These are phyloP conservation scores for Cladophialophora exuberans DNA, from an alignment of 2,329 filamentous ascomycete genomes.

Conservation along the genomic window DNA sequence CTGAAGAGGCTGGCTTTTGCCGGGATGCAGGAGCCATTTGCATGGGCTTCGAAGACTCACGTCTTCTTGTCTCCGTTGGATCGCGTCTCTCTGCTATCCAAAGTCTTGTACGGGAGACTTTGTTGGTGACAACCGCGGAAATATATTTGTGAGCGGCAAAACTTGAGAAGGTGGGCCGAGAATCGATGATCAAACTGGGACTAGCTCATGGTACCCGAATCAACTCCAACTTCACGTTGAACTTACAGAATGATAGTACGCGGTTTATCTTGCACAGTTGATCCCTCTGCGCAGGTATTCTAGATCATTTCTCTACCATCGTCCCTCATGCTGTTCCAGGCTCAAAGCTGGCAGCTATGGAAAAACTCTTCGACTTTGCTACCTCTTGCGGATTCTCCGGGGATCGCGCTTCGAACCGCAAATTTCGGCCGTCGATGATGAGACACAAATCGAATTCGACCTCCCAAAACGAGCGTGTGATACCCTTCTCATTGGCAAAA, in stretches of 20 bases:
- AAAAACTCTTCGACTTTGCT: background rate
- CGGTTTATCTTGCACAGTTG: too few relatives aligned
- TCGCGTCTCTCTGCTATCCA: background rate
- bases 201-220: too few relatives aligned
- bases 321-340: slow-evolving; percentile 10
- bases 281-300: too few relatives aligned
- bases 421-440: slow-evolving; percentile 34
- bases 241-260: too few relatives aligned
- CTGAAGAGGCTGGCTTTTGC: background rate
- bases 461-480: slow-evolving; percentile 13
- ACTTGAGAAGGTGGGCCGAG: background rate
- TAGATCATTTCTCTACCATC: too few relatives aligned
- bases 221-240: too few relatives aligned
- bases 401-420: slow-evolving; percentile 34
- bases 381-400: background rate
- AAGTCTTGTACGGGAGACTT: background rate
- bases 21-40: background rate
- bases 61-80: too few relatives aligned
- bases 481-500: slow-evolving; percentile 14
- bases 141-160: background rate
- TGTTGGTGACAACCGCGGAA: background rate
- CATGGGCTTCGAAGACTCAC: too few relatives aligned
- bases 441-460: slow-evolving; percentile 35
- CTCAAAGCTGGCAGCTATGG: slow-evolving; percentile 12
- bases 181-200: too few relatives aligned